Evolutionary conservation across 2,329 filamentous ascomycete genomes (phyloP), one percentile per base, ranked within the genome.

Genomic region (Pseudogymnoascus sp.): DNA sequence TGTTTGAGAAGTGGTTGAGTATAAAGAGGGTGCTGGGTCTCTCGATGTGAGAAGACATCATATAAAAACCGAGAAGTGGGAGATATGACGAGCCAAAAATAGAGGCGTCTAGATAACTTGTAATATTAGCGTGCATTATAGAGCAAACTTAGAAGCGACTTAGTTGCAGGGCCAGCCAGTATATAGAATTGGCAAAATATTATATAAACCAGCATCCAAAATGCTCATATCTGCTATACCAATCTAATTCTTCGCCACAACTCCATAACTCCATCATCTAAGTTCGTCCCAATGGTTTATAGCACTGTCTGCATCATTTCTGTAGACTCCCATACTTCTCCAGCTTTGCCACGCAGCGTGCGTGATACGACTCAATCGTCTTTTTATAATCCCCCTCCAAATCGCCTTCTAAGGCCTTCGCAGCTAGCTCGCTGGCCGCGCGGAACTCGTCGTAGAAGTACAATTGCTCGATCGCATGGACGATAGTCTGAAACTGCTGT

Each of bases 1-100:
- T 77, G 5, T 88, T 87, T 73, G 86, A 89, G 75, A 69, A 84
- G 42, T 87, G 82, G 82, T 72, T 88, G 35, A 75, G 74, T 29
- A 65, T 82, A 5, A 84, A 85, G 75, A 78, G 84, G 62, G 68
- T 78, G 35, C 68, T 76, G 7, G 79, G 68, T 0, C 35, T 65
- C 4, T 31, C 44, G 27, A 13, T 51, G 44, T 51, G 44, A 51
- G n/a, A 51, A 13, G 4, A 9, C 1, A n/a, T 10, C 8, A 10
- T 31, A 51, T 51, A 51, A 3, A n/a, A 51, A 17, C n/a, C 8
- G 27, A 31, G 27, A 31, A 17, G 27, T 8, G 3, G 8, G 27
- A n/a, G 12, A 15, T 27, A 51, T 15, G 25, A 31, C 2, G 44
- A 10, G 13, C 13, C 3, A 31, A 12, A 5, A 27, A 51, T n/a